Conservation (phyloP, 1,284 basidiomycete genomes). For the Exobasidium rhododendri region DNA sequence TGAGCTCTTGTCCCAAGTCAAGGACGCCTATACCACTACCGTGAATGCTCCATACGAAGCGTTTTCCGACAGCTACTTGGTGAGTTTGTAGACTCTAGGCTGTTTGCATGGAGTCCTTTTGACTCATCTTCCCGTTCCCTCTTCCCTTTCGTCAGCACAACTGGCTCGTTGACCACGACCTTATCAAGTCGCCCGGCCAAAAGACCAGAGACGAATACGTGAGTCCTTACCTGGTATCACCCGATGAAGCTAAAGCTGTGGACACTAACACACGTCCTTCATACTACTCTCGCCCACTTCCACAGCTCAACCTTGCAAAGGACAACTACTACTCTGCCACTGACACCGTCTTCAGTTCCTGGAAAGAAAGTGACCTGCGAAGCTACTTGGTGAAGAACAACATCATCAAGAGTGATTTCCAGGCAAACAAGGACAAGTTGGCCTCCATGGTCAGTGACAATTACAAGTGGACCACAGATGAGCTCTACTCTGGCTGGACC, state of each 20-base stretch:
- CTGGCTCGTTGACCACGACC: conserved; percentile 50
- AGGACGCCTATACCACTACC: conserved; percentile 38
- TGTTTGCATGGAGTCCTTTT: conserved; percentile 6
- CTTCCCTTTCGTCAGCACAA: conserved; percentile 23
- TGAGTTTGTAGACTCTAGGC: too few species aligned
- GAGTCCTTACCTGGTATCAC: conserved; percentile 7
- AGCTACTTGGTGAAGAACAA: conserved; percentile 43
- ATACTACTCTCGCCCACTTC: neutral
- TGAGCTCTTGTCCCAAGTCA: conserved; percentile 37
- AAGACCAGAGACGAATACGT: conserved; percentile 46
- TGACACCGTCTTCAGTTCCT: conserved; percentile 45
- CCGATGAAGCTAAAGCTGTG: too few species aligned
- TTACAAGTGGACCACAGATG: conserved; percentile 34
- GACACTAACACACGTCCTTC: neutral
- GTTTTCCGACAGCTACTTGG: conserved; percentile 46
- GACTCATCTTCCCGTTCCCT: neutral
- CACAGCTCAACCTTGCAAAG: conserved; percentile 31
- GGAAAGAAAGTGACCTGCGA: conserved; percentile 47
- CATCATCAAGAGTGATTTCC: conserved; percentile 39
- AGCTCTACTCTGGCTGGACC: conserved; percentile 42
- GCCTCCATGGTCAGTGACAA: conserved; percentile 33
- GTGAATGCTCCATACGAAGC: conserved; percentile 48
- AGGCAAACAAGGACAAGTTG: conserved; percentile 41
- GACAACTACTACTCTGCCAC: conserved; percentile 46
- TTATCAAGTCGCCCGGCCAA: conserved; percentile 35